Conservation (phyloP, 805 yeast species). For the Kodamaea restingae region DNA sequence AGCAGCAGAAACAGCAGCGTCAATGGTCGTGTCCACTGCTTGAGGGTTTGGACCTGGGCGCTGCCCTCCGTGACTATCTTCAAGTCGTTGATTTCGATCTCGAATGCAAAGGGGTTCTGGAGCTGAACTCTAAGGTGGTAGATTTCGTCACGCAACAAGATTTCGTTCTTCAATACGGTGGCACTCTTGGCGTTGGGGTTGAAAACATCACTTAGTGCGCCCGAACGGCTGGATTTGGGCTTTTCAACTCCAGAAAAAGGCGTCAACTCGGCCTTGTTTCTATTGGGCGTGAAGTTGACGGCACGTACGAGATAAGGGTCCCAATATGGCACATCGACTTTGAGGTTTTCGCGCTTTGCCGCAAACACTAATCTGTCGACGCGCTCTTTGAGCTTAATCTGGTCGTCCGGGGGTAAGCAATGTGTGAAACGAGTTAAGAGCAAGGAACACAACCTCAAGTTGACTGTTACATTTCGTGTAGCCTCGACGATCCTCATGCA, state of each 20-base stretch:
- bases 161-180: constrained; percentile 40
- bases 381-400: constrained; percentile 37
- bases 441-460: constrained; percentile 46
- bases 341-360: constrained; percentile 21
- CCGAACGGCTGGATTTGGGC: constrained; percentile 6
- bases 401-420: constrained; percentile 57
- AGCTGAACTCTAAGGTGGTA: constrained; percentile 53
- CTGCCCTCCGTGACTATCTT: constrained; percentile 32
- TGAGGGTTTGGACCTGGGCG: constrained; percentile 27
- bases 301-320: constrained; percentile 64
- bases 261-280: constrained; percentile 36
- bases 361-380: constrained; percentile 20
- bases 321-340: constrained; percentile 52
- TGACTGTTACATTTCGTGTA: constrained; percentile 38
- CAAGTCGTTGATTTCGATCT: constrained; percentile 54
- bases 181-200: constrained; percentile 45
- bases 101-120: constrained; percentile 80
- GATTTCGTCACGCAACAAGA: constrained; percentile 45
- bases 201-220: constrained; percentile 26
- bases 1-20: neutral
- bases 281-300: constrained; percentile 30
- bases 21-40: constrained; percentile 8
- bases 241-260: constrained; percentile 29
- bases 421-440: constrained; percentile 54
- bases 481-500: constrained; percentile 53